Base-by-base conservation (phyloP, 1,139 yeast species). In the Groenewaldozyma auringiensis region DNA sequence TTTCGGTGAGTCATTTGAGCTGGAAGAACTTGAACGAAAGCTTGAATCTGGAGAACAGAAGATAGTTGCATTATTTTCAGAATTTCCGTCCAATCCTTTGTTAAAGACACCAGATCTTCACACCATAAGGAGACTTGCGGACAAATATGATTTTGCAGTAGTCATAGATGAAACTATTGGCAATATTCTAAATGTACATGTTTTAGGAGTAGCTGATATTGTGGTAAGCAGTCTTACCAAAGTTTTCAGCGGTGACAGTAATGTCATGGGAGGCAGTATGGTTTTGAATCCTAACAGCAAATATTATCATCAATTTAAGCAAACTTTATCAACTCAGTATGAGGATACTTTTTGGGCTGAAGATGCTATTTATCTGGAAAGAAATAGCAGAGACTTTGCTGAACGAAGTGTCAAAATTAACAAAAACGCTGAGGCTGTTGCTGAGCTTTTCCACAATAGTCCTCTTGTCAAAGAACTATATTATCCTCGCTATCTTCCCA, bases 161-260 rank as follows among this genome's bases (percentile, higher is more conserved):
- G 86, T 86, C 14, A 81, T 92, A 36, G 98, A 92, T 64, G 97
- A 92, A 60, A 92, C 97, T 0, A 84, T 88, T 22, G 97, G 96
- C 18, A 92, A 92, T 58, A 82, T 87, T 59, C 73, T 84, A 51
- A 92, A 92, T 63, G 76, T 87, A 44, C 86, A 86, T 57, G 87
- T 85, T 2, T 71, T 87, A 48, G 87, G 88, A 16, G 83, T 74
- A 61, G 83, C 88, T 9, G 98, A 92, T 64, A 76, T 89, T 50
- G 83, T 86, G 14, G 94, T 83, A 35, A 79, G 94, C 20, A 86
- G 96, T 20, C 71, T 92, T 52, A 89, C 97, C 9, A 92, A 92
- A 63, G 86, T 89, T 13, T 92, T 92, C 59, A 82, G 94, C 25
- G 97, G 97, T 16, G 96, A 87, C 62, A 83, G 95, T 40, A 88